Evolutionary conservation across 2,329 filamentous ascomycete species (phyloP), one percentile per base, ranked within the genome.

Genomic region (Fusarium sp.): DNA sequence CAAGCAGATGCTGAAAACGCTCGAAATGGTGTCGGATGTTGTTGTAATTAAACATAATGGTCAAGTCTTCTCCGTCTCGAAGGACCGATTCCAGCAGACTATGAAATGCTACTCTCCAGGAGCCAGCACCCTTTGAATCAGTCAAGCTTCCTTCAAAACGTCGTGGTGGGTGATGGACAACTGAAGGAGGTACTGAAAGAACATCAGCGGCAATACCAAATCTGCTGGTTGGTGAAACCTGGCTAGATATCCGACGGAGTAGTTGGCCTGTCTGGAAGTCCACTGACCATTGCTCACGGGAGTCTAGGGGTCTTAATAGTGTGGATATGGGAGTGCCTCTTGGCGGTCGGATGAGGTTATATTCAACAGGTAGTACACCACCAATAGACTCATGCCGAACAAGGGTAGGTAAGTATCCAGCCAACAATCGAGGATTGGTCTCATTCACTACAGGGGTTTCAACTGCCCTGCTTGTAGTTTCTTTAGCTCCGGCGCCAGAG

Each of bases 1-100:
- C 87, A 8, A 92, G 80, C 6, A 86, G 64, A 62, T 86, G 83
- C 17, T 83, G 80, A 32, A 90, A 83, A 17, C 87, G 83, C 42
- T 82, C 78, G 63, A 89, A 87, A n/a, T 89, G 87, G 18, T 80
- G 79, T 55, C 90, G 83, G 7, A 92, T 86, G 9, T 83, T 80
- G 30, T 85, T 83, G 73, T 92, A 92, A 8, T 86, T 86, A n/a
- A 92, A 81, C 30, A 86, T 85, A 8, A 92, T 84, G 2, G 85
- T 84, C 82, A 89, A 85, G 71, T 91, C 90, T 77, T 92, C 90
- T 2, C 86, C 89, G 70, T 92, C 90, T 15, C 89, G 83, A 24
- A 92, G 79, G 7, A 89, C 81, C 2, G 84, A 84, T 72, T 92
- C 90, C 14, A 91, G 78, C 62, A 92, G 80, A 7, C 84, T 82